Evolutionary conservation across 192 early-diverging fungal genomes (phyloP).

Genomic region (Thamnidium elegans): DNA sequence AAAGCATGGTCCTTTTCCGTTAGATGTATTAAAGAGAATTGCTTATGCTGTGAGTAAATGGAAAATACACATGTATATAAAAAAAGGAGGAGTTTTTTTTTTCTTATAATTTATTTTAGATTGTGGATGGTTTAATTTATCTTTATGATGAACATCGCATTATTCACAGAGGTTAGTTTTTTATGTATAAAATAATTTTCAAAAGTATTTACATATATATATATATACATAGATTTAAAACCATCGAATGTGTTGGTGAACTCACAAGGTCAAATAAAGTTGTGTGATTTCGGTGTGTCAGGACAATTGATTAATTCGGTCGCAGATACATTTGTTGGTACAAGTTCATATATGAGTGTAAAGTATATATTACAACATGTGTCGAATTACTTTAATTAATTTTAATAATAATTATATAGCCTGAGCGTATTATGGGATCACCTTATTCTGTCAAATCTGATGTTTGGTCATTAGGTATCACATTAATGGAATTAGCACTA

Average conservation of each 20-base stretch:
- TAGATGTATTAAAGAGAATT: slow-evolving; percentile 83
- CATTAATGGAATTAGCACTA: slow-evolving; percentile 78
- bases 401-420: slow-evolving; percentile 24
- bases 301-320: slow-evolving; percentile 84
- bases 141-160: slow-evolving; percentile 24
- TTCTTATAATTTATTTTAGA: slow-evolving; percentile 24
- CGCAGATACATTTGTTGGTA: slow-evolving; percentile 86
- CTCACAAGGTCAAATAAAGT: slow-evolving; percentile 76
- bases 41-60: slow-evolving; percentile 63
- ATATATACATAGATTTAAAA: slow-evolving; percentile 64
- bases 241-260: slow-evolving; percentile 85
- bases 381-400: not conserved
- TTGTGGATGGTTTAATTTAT: slow-evolving; percentile 75
- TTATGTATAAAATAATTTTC: too few species aligned
- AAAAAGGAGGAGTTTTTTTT: not conserved
- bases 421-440: slow-evolving; percentile 78
- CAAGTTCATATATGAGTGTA: slow-evolving; percentile 81
- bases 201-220: not conserved
- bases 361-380: slow-evolving; percentile 23
- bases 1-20: slow-evolving; percentile 85
- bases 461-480: slow-evolving; percentile 83
- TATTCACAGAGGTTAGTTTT: slow-evolving; percentile 73
- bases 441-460: slow-evolving; percentile 81
- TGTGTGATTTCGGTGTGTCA: slow-evolving; percentile 92
- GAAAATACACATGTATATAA: not conserved